These are phyloP conservation scores for Pezicula rhizophila DNA, from an alignment of 2,329 filamentous ascomycete species.

Conservation along the genomic window DNA sequence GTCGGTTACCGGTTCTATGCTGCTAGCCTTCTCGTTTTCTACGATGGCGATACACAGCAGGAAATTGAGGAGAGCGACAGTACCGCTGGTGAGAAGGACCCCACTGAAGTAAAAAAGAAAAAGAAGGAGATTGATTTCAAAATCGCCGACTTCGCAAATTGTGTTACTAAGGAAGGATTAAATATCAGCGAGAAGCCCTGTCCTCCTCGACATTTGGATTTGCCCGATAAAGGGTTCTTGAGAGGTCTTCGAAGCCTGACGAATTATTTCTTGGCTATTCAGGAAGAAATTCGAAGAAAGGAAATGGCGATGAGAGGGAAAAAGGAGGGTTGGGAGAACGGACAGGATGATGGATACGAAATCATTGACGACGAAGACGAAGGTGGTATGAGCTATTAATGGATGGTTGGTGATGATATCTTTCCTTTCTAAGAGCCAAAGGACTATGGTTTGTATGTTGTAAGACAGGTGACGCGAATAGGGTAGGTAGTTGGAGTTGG, in stretches of 20 bases:
- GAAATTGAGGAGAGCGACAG: slow-evolving; percentile 37
- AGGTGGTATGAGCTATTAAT: slow-evolving; percentile 21
- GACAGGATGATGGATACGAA: background rate
- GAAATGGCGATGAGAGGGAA: slow-evolving; percentile 12
- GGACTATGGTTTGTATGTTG: too few relatives aligned
- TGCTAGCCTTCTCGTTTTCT: slow-evolving; percentile 89
- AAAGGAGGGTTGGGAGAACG: slow-evolving; percentile 2
- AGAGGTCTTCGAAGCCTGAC: slow-evolving; percentile 74
- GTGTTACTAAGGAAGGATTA: slow-evolving; percentile 79
- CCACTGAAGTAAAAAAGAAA: slow-evolving; percentile 11
- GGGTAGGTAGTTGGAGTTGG: background rate
- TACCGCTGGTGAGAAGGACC: slow-evolving; percentile 33
- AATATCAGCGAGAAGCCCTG: slow-evolving; percentile 54
- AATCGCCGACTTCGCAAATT: slow-evolving; percentile 98
- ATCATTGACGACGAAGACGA: slow-evolving; percentile 17
- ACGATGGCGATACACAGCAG: slow-evolving; percentile 72
- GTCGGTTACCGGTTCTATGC: slow-evolving; percentile 92
- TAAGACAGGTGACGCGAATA: too few relatives aligned
- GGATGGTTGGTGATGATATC: background rate
- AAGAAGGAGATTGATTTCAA: slow-evolving; percentile 75
- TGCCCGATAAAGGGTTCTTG: slow-evolving; percentile 84
- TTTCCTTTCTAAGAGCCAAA: background rate
- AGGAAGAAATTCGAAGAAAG: slow-evolving; percentile 61
- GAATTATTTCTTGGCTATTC: slow-evolving; percentile 81
- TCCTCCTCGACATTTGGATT: slow-evolving; percentile 73